A percentile compares a stretch with the other conserved stretches of the same genome.
Evolutionary conservation across 2,329 filamentous ascomycete species (phyloP).

Genomic region (Pseudogymnoascus sp.): DNA sequence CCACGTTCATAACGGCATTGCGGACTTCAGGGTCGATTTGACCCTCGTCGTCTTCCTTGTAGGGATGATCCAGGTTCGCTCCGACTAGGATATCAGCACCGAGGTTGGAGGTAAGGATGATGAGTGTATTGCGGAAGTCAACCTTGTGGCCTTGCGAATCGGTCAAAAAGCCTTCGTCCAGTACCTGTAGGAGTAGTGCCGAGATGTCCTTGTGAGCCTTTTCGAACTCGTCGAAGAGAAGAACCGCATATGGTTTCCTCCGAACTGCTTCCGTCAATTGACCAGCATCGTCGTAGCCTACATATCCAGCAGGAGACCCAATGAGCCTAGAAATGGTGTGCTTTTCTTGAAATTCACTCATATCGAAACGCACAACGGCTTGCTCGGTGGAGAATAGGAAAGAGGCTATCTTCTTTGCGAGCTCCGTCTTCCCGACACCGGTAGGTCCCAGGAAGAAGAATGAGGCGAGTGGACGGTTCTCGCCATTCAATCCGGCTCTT

Average conservation of each 20-base stretch:
- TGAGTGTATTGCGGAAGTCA: constrained; percentile 93
- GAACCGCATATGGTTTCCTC: constrained; percentile 87
- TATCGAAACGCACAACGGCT: constrained; percentile 90
- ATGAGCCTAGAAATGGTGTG: constrained; percentile 92
- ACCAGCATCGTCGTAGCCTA: constrained; percentile 93
- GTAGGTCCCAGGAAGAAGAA: constrained; percentile 98
- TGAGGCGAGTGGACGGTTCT: constrained; percentile 83
- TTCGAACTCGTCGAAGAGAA: constrained; percentile 95
- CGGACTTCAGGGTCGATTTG: constrained; percentile 68
- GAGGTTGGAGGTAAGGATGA: constrained; percentile 91
- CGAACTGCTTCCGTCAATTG: constrained; percentile 93
- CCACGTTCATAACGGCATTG: constrained; percentile 79
- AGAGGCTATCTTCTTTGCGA: constrained; percentile 89
- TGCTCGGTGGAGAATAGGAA: constrained; percentile 91
- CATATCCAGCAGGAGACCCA: constrained; percentile 86
- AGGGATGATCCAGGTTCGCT: constrained; percentile 56
- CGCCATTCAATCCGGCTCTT: constrained; percentile 80
- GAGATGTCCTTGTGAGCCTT: constrained; percentile 96
- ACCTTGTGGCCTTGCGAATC: constrained; percentile 94
- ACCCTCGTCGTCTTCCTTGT: constrained; percentile 54
- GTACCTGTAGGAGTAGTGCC: constrained; percentile 80
- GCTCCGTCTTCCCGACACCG: constrained; percentile 92
- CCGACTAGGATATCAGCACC: constrained; percentile 86
- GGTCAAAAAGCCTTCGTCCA: constrained; percentile 93
- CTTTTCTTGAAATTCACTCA: constrained; percentile 97